phyloP scores from a whole-genome alignment of 78 protist species.

The Creolimax fragrantissima region DNA sequence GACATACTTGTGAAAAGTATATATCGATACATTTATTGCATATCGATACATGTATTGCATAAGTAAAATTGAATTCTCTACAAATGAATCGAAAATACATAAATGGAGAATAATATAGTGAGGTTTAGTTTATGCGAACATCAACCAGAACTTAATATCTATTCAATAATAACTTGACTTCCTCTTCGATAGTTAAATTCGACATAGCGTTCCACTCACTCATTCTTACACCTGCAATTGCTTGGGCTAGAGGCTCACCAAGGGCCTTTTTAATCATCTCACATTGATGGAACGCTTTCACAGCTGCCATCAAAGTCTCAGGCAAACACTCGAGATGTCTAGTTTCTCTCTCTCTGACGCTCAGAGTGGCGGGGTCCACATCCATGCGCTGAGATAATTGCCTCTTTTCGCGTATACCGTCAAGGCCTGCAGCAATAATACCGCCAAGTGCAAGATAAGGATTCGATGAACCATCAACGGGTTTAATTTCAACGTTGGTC shows the following conservation, averaged over 20 bases:
- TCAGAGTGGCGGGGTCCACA: neutral
- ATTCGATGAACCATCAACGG: neutral
- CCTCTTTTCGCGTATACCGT: neutral
- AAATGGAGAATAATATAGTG: neutral
- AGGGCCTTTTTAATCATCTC: neutral
- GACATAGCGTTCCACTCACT: neutral
- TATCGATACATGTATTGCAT: too few species aligned
- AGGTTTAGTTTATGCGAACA: neutral
- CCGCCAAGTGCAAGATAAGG: neutral
- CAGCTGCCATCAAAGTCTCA: neutral
- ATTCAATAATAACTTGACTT: neutral
- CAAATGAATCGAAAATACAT: too few species aligned
- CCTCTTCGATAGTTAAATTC: neutral
- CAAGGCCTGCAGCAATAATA: neutral
- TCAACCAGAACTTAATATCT: neutral
- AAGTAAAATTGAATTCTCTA: too few species aligned
- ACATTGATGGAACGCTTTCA: neutral
- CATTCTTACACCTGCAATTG: neutral
- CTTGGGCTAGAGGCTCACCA: neutral
- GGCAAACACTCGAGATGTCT: neutral
- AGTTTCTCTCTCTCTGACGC: neutral
- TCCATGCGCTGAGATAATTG: neutral
- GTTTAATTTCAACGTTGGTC: neutral
- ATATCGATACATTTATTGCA: too few species aligned
- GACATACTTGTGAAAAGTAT: too few species aligned